Evolutionary conservation across 306 rosid genomes (phyloP).

Genomic region (Cicer yamashitae): DNA sequence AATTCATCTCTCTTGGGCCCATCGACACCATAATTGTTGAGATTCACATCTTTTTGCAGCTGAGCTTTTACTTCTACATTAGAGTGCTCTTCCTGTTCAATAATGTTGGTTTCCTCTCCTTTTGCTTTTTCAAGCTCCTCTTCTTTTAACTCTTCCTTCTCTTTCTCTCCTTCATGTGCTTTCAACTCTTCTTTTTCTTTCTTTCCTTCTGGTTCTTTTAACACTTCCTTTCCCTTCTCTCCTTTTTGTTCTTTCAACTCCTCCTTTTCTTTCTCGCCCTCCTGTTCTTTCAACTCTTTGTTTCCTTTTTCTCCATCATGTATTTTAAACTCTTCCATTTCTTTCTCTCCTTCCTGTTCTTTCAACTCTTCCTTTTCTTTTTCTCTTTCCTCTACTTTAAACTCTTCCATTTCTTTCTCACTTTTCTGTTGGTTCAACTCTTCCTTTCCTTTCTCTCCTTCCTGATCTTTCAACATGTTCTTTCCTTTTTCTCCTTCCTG

Average conservation of each 20-base stretch:
- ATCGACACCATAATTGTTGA: constrained; percentile 43
- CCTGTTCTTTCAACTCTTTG: constrained; percentile 30
- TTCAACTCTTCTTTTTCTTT: constrained; percentile 21
- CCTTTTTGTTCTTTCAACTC: constrained; percentile 41
- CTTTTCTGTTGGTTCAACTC: constrained; percentile 21
- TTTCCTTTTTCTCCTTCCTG: constrained; percentile 19
- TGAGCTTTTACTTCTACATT: constrained; percentile 44
- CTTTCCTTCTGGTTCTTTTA: constrained; percentile 15
- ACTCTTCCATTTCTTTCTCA: constrained; percentile 37
- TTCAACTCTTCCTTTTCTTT: neutral
- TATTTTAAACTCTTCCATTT: constrained; percentile 32
- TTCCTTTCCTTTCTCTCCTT: constrained; percentile 24
- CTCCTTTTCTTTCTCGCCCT: constrained; percentile 38
- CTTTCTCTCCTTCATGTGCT: constrained; percentile 35
- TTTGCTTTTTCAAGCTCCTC: constrained; percentile 31
- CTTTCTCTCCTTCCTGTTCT: neutral
- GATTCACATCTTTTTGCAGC: constrained; percentile 45
- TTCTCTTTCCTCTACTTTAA: constrained; percentile 35
- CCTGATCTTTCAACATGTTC: constrained; percentile 38
- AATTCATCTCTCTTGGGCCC: constrained; percentile 48
- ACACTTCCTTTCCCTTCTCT: constrained; percentile 23
- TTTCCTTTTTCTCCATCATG: constrained; percentile 23
- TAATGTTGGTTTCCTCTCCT: constrained; percentile 46
- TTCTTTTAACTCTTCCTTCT: constrained; percentile 33
- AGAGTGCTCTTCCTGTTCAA: constrained; percentile 44